Percentiles rank a stretch among this genome's conserved stretches.
These are phyloP conservation scores for Ophiostoma quercus DNA, from an alignment of 2,329 filamentous ascomycete genomes.

Conservation along the genomic window DNA sequence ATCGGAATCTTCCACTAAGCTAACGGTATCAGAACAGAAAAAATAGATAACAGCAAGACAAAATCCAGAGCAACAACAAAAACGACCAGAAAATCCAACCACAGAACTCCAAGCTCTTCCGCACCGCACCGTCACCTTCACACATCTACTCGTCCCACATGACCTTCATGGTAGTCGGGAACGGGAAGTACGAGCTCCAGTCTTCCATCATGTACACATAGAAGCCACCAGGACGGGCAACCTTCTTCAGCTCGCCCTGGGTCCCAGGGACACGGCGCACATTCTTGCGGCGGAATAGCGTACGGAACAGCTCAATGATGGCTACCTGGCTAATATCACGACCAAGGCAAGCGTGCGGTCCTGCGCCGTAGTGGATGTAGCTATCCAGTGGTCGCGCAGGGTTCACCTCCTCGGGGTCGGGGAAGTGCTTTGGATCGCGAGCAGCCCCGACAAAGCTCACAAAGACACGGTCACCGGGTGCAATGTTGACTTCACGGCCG, in stretches of 20 bases:
- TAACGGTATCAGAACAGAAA: no score
- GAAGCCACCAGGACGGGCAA: slow-evolving; percentile 50
- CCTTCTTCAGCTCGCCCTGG: slow-evolving; percentile 63
- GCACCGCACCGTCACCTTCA: background rate
- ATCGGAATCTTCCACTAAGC: no score
- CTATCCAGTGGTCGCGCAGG: slow-evolving; percentile 57
- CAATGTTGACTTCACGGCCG: slow-evolving; percentile 46
- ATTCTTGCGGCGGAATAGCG: slow-evolving; percentile 56
- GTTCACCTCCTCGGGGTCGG: slow-evolving; percentile 55
- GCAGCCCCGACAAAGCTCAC: slow-evolving; percentile 56
- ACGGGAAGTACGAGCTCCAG: slow-evolving; percentile 48
- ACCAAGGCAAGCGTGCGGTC: slow-evolving; percentile 59
- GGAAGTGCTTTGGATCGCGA: slow-evolving; percentile 55
- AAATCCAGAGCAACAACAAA: background rate
- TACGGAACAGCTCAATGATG: slow-evolving; percentile 63
- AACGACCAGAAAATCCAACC: background rate
- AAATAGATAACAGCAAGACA: no score
- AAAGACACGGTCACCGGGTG: slow-evolving; percentile 56
- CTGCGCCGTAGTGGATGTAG: slow-evolving; percentile 61
- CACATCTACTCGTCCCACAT: slow-evolving; percentile 42
- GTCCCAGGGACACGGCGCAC: slow-evolving; percentile 57
- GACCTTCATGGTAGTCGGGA: slow-evolving; percentile 51
- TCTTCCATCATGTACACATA: slow-evolving; percentile 62
- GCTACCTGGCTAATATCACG: slow-evolving; percentile 56
- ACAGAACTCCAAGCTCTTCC: background rate